phyloP scores from a whole-genome alignment of 148 eudicot genomes.

The Limonium bicolor region DNA sequence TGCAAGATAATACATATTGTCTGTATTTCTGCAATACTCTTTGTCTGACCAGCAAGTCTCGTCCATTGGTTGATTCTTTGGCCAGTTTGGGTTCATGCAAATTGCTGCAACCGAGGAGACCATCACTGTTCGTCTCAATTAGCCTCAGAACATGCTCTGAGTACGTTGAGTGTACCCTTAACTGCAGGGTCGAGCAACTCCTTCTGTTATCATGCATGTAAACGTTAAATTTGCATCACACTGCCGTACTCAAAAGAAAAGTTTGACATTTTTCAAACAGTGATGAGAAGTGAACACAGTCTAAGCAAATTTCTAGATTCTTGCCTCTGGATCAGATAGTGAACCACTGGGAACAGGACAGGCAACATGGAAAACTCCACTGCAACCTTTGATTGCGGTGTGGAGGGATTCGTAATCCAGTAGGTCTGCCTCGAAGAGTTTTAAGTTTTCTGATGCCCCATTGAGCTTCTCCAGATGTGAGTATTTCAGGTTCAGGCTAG shows the following conservation, averaged over 20 bases:
- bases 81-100: slow-evolving; percentile 35
- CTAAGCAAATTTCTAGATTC: background rate
- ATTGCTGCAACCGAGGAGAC: slow-evolving; percentile 34
- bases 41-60: slow-evolving; percentile 44
- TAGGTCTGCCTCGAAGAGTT: slow-evolving; percentile 27
- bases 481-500: slow-evolving; percentile 23
- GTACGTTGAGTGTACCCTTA: slow-evolving; percentile 29
- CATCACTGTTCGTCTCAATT: slow-evolving; percentile 28
- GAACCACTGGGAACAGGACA: slow-evolving; percentile 30
- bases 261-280: too few relatives aligned
- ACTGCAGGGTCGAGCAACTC: slow-evolving; percentile 30
- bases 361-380: slow-evolving; percentile 41
- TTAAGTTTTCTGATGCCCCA: slow-evolving; percentile 26
- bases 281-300: background rate
- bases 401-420: slow-evolving; percentile 23
- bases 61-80: slow-evolving; percentile 26
- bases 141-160: slow-evolving; percentile 30
- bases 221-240: background rate
- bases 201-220: slow-evolving; percentile 11
- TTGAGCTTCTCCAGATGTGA: slow-evolving; percentile 23
- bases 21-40: slow-evolving; percentile 23
- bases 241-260: background rate
- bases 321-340: slow-evolving; percentile 32
- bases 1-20: slow-evolving; percentile 78
- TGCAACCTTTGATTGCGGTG: slow-evolving; percentile 26